These are phyloP conservation scores for Termitomyces sp. DNA, from an alignment of 768 basidiomycete species.

Conservation along the genomic window DNA sequence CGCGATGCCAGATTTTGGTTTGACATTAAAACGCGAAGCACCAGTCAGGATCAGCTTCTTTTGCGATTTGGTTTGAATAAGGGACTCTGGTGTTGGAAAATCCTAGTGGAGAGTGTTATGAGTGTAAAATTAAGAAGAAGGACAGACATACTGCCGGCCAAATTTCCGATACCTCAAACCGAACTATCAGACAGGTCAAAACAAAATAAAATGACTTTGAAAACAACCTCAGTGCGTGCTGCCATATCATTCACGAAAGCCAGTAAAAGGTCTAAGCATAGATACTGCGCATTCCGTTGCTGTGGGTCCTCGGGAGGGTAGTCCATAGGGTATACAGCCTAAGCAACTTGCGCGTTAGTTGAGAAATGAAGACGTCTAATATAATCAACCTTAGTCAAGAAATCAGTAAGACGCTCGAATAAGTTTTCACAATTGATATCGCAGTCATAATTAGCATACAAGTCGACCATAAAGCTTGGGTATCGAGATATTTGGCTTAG, in stretches of 20 bases:
- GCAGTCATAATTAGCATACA: slow-evolving; percentile 96
- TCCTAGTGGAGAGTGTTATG: slow-evolving; percentile 32
- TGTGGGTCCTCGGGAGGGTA: slow-evolving; percentile 58
- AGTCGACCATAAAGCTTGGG: slow-evolving; percentile 91
- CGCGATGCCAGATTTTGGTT: slow-evolving; percentile 86
- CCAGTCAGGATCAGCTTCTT: slow-evolving; percentile 86
- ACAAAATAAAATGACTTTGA: slow-evolving; percentile 17
- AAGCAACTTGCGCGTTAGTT: slow-evolving; percentile 3
- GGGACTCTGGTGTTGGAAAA: slow-evolving; percentile 51
- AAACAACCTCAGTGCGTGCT: slow-evolving; percentile 47
- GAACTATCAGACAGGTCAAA: slow-evolving; percentile 7
- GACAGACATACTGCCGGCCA: slow-evolving; percentile 61
- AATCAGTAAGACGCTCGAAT: slow-evolving; percentile 85
- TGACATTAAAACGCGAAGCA: slow-evolving; percentile 83
- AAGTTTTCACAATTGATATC: slow-evolving; percentile 96
- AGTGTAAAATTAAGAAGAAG: background rate
- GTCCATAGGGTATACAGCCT: slow-evolving; percentile 81
- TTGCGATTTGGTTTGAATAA: slow-evolving; percentile 70
- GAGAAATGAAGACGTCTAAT: background rate
- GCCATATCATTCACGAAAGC: slow-evolving; percentile 89
- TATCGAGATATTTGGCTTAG: slow-evolving; percentile 77
- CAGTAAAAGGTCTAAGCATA: slow-evolving; percentile 85
- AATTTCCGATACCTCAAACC: slow-evolving; percentile 35
- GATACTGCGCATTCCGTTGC: slow-evolving; percentile 75
- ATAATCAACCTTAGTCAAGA: slow-evolving; percentile 75